Conservation (phyloP, 23 red algal genomes). For the Gracilaria domingensis region DNA sequence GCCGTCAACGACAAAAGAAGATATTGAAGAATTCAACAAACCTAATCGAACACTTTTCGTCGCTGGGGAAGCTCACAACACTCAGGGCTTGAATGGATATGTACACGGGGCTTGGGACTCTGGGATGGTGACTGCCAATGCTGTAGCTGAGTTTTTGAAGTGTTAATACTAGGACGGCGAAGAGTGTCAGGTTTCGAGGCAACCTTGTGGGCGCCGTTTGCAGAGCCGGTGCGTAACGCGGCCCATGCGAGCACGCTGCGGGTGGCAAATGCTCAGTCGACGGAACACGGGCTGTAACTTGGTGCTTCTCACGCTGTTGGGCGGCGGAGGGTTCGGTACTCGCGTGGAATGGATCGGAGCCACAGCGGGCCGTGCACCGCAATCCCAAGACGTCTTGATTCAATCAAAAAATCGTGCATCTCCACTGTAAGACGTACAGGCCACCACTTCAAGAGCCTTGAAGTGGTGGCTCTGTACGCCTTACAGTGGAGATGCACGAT, state of each 20-base stretch:
- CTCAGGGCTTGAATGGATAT: slow-evolving; percentile 34
- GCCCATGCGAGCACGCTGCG: background rate
- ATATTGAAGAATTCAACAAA: slow-evolving; percentile 39
- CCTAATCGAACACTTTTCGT: slow-evolving; percentile 15
- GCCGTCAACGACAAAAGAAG: background rate
- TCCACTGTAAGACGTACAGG: background rate
- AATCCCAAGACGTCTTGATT: background rate
- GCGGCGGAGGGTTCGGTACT: background rate
- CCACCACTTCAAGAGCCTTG: background rate
- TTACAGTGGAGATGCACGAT: background rate
- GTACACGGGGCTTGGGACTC: slow-evolving; percentile 44
- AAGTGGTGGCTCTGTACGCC: background rate
- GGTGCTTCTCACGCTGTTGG: background rate
- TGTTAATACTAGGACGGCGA: background rate
- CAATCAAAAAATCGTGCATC: background rate
- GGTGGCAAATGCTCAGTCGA: background rate
- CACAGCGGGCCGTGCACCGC: background rate
- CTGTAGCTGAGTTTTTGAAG: background rate
- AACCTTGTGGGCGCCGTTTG: background rate
- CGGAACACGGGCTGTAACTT: background rate
- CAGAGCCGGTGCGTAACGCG: background rate
- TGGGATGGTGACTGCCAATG: background rate
- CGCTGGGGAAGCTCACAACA: slow-evolving; percentile 60
- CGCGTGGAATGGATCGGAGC: background rate
- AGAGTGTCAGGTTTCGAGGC: no score